Base-by-base conservation (phyloP, 164 flowering plant species). In the Cinnamomum chago region DNA sequence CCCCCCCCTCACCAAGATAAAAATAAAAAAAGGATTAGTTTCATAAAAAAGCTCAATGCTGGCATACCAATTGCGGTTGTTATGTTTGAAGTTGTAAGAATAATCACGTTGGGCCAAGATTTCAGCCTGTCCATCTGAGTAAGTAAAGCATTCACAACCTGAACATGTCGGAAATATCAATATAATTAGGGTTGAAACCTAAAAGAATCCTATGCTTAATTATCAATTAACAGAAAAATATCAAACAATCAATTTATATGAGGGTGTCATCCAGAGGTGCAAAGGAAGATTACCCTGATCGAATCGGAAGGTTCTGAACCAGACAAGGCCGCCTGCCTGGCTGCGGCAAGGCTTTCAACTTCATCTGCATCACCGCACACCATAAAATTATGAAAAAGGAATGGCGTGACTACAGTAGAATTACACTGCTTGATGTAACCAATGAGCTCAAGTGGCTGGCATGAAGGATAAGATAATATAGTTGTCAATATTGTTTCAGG, bases 301-400 rank as follows among this genome's bases (percentile, higher is more conserved):
- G 99, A 96, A 78, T 92, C 98, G 72, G 99, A 94, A 75, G 98
- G 99, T 79, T 96, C 99, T 14, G 99, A 96, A 40, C 99, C 98
- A 80, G 99, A 96, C 78, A 94, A 86, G 68, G 99, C 99, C 78
- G 99, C 95, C 73, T 89, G 89, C 83, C 99, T 88, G 51, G 99
- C 98, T 81, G 99, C 95, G 77, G 99, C 98, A 72, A 96, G 95
- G 75, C 99, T 96, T 91, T 96, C 99, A 77, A 96, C 97, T 88
- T 96, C 99, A 88, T 96, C 99, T 96, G 86, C 75, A 82, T 62
- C 72, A 85, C 71, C 40, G 10, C 10, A 35, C 10, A 72, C 1
- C 27, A 70, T 52, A 28, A 12, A 1, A 72, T 58, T 51, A 27
- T 67, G 23, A 75, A 9, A 62, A 15, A 50, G 33, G 4, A 35